Conservation (phyloP, 2,329 filamentous ascomycete species). For the Aspergillus luchuensis region DNA sequence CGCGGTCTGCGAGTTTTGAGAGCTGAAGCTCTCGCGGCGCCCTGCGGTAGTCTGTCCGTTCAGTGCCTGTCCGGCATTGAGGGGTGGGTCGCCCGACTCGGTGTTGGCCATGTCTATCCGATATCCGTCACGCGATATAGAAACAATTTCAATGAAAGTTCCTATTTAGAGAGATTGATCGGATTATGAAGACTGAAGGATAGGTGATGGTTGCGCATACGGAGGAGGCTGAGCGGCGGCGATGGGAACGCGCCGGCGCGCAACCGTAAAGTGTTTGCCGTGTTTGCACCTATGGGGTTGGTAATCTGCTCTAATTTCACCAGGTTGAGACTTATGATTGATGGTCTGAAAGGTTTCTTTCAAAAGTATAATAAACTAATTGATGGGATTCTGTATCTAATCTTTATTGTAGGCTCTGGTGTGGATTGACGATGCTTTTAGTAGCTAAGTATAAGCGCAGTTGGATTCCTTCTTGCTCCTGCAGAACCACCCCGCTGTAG, state of each 20-base stretch:
- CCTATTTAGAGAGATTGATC: neutral
- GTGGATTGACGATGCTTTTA: no score
- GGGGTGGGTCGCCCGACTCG: conserved; percentile 12
- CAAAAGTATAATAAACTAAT: neutral
- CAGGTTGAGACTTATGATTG: neutral
- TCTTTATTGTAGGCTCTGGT: neutral
- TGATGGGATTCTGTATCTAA: neutral
- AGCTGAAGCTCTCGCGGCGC: conserved; percentile 46
- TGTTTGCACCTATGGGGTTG: conserved; percentile 25
- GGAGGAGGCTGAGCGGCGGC: neutral
- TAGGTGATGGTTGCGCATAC: neutral
- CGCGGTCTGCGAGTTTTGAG: conserved; percentile 69
- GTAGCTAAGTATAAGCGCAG: no score
- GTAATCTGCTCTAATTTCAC: neutral
- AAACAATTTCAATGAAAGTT: neutral
- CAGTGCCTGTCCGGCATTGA: conserved; percentile 16
- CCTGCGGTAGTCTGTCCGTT: conserved; percentile 16
- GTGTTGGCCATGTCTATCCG: conserved; percentile 26
- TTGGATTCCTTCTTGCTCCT: no score
- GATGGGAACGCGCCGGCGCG: conserved; percentile 17
- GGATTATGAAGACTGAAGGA: neutral
- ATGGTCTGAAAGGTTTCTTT: neutral
- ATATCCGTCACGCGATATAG: neutral
- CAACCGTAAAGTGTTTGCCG: conserved; percentile 26
- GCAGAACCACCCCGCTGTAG: no score